Base-by-base conservation (phyloP, 306 rosid genomes). In the Vigna radiata region DNA sequence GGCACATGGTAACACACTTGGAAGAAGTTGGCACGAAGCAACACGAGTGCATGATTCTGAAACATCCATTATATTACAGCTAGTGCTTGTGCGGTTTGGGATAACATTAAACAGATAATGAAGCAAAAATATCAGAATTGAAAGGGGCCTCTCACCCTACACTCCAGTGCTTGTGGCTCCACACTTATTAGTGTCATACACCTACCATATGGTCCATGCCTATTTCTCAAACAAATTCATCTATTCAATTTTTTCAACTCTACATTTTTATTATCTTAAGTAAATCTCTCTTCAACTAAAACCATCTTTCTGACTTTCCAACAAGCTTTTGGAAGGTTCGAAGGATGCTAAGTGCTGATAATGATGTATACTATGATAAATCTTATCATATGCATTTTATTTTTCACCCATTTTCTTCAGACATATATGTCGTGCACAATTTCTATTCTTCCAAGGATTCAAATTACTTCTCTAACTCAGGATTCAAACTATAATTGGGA, bases 261-360 rank as follows among this genome's bases (percentile, higher is more conserved):
- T 63, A 2, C 15, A 36, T n/a, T 36, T 61, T 62, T 8, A 63
- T 36, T 1, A n/a, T 17, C 16, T 16, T 4, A 37, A 33, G 3
- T 7, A 16, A 60, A 6, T 27, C 36, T 0, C 37, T 27, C 37
- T 27, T 31, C 6, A 59, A 29, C 43, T 8, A 8, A 8, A 39
- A 39, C 0, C 2, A 41, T 8, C 44, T 39, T 29, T 7, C n/a
- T n/a, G 87, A 70, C 64, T 58, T 68, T 29, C 23, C 68, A 21
- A 67, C 55, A 43, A 58, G 55, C 29, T 76, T 89, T 88, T 89
- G 90, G 90, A 91, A 86, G 88, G 67, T 81, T 89, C 88, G 79
- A 83, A 73, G 13, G 66, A 41, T 79, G 70, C 77, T 25, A 55
- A 82, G 76, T 64, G 72, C 1, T 83, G 88, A 87, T 27, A 64